Percentiles rank a stretch among this genome's conserved stretches.
phyloP scores from a whole-genome alignment of 805 yeast genomes.

The Monosporozyma yasuniensis region DNA sequence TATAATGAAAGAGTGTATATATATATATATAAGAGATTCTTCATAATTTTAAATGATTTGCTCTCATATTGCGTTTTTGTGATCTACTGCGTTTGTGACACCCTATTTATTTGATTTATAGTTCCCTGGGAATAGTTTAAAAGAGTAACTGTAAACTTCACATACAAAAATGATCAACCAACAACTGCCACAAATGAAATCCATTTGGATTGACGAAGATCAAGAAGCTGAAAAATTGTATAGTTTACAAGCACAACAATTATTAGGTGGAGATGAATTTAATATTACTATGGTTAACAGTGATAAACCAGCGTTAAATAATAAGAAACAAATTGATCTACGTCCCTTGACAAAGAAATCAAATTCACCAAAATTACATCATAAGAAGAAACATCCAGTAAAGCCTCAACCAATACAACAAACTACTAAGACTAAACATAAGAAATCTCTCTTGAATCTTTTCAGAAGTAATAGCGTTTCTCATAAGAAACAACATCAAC shows the following conservation, averaged over 20 bases:
- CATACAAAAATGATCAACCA: slow-evolving; percentile 1
- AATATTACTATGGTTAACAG: slow-evolving; percentile 30
- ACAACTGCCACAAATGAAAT: slow-evolving; percentile 30
- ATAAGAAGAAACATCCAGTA: background rate
- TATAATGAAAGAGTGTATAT: no score
- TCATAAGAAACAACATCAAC: background rate
- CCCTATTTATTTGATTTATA: no score
- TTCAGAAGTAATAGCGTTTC: slow-evolving; percentile 21
- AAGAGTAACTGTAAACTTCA: no score
- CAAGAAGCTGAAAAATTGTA: slow-evolving; percentile 30
- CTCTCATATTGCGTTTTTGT: no score
- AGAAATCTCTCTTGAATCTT: slow-evolving; percentile 24
- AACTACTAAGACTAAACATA: slow-evolving; percentile 3
- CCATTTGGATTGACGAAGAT: slow-evolving; percentile 38
- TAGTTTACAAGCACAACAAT: slow-evolving; percentile 24
- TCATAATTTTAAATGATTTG: no score
- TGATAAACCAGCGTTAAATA: slow-evolving; percentile 26
- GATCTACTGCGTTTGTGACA: no score
- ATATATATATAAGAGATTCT: no score
- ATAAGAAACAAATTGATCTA: slow-evolving; percentile 30
- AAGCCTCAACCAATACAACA: background rate
- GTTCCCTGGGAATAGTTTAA: no score
- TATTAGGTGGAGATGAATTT: slow-evolving; percentile 25
- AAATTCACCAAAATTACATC: background rate
- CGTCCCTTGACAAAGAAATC: slow-evolving; percentile 25